A percentile compares a stretch with the other conserved stretches of the same genome.
Evolutionary conservation across 768 basidiomycete species (phyloP).

Genomic region (Crassisporium funariophilum): DNA sequence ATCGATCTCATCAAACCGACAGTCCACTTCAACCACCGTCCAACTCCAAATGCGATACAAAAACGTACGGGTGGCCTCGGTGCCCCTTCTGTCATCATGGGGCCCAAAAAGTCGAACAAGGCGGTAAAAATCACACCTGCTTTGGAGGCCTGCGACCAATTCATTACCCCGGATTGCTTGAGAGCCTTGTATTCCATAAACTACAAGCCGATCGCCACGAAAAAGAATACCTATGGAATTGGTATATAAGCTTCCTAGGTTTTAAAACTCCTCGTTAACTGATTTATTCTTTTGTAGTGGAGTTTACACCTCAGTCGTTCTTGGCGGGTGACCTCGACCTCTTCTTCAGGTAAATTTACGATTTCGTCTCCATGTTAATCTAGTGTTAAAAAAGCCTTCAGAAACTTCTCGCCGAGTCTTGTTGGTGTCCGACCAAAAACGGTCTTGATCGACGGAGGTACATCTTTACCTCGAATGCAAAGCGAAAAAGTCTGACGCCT

Average conservation of each 20-base stretch:
- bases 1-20: constrained; percentile 47
- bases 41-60: constrained; percentile 18
- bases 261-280: neutral
- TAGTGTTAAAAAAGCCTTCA: too few species aligned
- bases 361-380: constrained; percentile 25
- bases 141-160: constrained; percentile 31
- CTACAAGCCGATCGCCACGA: constrained; percentile 32
- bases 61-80: constrained; percentile 15
- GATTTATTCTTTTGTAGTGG: constrained; percentile 35
- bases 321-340: constrained; percentile 44
- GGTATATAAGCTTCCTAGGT: constrained; percentile 22
- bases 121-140: constrained; percentile 21
- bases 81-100: constrained; percentile 16
- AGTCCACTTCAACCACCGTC: constrained; percentile 41
- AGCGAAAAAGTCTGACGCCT: constrained; percentile 9
- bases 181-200: constrained; percentile 41
- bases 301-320: constrained; percentile 54
- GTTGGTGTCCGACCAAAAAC: constrained; percentile 36
- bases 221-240: constrained; percentile 42
- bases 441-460: constrained; percentile 27
- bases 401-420: constrained; percentile 39
- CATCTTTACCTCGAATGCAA: neutral
- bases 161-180: constrained; percentile 42
- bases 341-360: constrained; percentile 33
- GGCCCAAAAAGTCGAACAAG: constrained; percentile 22